A percentile compares a stretch with the other conserved stretches of the same genome.
Evolutionary conservation across 208 protist genomes (phyloP).

Genomic region (Leishmania aethiopica): DNA sequence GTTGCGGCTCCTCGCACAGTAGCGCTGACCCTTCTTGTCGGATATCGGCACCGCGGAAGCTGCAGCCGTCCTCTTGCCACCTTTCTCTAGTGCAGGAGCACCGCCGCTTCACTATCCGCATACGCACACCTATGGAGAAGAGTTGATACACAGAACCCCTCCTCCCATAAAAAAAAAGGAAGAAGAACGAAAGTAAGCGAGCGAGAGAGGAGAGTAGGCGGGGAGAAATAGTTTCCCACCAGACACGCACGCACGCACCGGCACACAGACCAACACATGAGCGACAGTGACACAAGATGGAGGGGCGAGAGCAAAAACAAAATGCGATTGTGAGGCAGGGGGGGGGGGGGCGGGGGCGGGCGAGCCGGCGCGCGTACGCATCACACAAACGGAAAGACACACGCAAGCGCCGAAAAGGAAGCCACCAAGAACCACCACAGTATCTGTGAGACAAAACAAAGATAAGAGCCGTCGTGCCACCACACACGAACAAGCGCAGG

Average conservation of each 20-base stretch:
- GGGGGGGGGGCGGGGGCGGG: too few species aligned
- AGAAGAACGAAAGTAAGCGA: not conserved
- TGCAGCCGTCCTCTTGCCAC: not conserved
- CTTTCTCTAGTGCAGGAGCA: not conserved
- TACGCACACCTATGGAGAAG: not conserved
- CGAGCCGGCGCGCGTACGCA: not conserved
- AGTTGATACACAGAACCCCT: not conserved
- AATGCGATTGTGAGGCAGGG: not conserved
- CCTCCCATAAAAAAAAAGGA: not conserved
- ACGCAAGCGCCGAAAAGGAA: not conserved
- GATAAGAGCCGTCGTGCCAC: not conserved
- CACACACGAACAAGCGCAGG: not conserved
- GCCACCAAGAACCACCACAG: not conserved
- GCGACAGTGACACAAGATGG: constrained; percentile 1
- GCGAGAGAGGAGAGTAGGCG: too few species aligned
- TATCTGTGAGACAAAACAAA: not conserved
- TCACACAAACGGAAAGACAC: not conserved
- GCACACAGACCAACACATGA: constrained; percentile 21
- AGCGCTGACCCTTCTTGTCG: not conserved
- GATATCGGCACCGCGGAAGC: not conserved
- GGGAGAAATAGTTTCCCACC: not conserved
- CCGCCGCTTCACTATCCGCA: not conserved
- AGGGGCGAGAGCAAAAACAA: constrained; percentile 9
- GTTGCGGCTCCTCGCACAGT: not conserved
- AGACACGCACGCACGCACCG: not conserved